Evolutionary conservation across 192 early-diverging fungal species (phyloP).

Genomic region (Spizellomyces sp.): DNA sequence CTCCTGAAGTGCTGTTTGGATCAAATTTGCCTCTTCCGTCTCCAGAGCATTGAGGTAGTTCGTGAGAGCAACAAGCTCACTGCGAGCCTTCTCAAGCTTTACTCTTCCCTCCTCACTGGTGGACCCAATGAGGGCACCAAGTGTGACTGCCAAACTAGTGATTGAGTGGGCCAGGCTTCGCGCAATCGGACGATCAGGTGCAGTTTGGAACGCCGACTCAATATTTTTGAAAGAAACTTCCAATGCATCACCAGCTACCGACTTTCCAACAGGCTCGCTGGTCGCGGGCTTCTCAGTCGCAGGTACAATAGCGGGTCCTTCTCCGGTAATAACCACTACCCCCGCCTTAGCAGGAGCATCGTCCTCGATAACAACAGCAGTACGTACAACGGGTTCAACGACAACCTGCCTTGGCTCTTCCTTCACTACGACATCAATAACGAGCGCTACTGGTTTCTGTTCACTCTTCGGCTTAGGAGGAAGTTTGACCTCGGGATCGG

Average conservation of each 20-base stretch:
- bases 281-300: neutral
- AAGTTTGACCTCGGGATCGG: too few relatives aligned
- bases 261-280: neutral
- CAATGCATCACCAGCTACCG: neutral
- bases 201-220: neutral
- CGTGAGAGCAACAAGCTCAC: conserved; percentile 15
- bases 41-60: conserved; percentile 29
- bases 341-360: conserved; percentile 10
- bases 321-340: conserved; percentile 6
- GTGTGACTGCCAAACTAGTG: conserved; percentile 7
- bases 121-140: conserved; percentile 5
- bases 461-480: neutral
- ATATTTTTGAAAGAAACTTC: conserved; percentile 3
- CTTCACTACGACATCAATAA: neutral
- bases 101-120: conserved; percentile 3
- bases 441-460: neutral
- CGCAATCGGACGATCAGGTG: neutral
- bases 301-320: conserved; percentile 6
- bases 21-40: conserved; percentile 30
- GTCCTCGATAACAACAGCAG: conserved; percentile 7
- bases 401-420: too few relatives aligned
- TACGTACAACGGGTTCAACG: too few relatives aligned
- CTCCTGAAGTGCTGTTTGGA: conserved; percentile 50
- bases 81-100: conserved; percentile 19
- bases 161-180: conserved; percentile 10